These are phyloP conservation scores for Auxenochlorella pyrenoidosa DNA, from an alignment of 139 green algal species.

Conservation along the genomic window DNA sequence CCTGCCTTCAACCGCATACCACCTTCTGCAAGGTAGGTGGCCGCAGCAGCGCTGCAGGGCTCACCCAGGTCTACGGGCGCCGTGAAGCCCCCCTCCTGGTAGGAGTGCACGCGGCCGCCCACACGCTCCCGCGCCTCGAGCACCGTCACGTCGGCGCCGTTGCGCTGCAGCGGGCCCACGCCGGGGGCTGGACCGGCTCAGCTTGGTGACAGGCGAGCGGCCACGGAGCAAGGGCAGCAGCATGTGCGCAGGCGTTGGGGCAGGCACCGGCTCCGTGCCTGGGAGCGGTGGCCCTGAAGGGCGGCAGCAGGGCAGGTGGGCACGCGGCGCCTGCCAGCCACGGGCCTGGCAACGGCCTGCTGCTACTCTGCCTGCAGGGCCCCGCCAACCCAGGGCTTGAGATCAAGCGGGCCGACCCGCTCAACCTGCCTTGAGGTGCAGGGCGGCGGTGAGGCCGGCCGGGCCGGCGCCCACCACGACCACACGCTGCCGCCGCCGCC, in stretches of 20 bases:
- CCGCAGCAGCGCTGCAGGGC: too few species aligned
- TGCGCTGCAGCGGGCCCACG: not conserved
- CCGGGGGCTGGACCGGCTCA: too few species aligned
- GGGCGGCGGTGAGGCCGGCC: constrained; percentile 81
- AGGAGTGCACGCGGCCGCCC: constrained; percentile 85
- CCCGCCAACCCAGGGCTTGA: not conserved
- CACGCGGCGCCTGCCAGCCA: not conserved
- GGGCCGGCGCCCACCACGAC: constrained; percentile 85
- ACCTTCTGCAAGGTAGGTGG: too few species aligned
- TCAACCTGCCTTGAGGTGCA: constrained; percentile 63
- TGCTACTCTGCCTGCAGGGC: not conserved
- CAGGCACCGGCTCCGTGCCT: too few species aligned
- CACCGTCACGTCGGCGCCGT: constrained; percentile 70
- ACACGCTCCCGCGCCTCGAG: constrained; percentile 85
- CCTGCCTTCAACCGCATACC: not conserved
- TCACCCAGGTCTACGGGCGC: constrained; percentile 78
- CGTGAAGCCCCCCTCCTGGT: constrained; percentile 54
- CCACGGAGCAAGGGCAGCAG: too few species aligned
- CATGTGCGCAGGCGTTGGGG: too few species aligned
- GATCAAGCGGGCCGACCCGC: not conserved
- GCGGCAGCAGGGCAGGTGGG: too few species aligned
- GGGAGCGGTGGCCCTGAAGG: too few species aligned
- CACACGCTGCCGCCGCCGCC: constrained; percentile 48
- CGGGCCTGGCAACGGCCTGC: not conserved
- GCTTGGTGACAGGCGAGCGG: too few species aligned